Conservation (phyloP, 768 basidiomycete genomes). For the Leccinum imitatum region DNA sequence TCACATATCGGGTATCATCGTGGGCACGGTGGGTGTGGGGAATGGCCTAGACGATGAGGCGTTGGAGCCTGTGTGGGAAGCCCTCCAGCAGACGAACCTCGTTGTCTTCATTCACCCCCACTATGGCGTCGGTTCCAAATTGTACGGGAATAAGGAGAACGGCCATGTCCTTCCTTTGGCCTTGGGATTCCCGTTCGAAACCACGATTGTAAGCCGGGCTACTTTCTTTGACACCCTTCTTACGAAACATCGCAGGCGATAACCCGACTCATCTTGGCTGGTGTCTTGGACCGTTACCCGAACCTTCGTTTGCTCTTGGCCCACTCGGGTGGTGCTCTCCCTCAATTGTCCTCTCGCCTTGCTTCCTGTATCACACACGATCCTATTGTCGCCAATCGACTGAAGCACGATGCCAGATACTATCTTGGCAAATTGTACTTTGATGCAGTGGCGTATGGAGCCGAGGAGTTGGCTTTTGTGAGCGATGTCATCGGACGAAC, state of each 20-base stretch:
- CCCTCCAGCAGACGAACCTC: conserved; percentile 64
- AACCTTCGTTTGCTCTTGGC: conserved; percentile 75
- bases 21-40: conserved; percentile 78
- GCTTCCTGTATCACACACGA: conserved; percentile 87
- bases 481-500: conserved; percentile 69
- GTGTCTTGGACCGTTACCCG: conserved; percentile 79
- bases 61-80: conserved; percentile 81
- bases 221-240: conserved; percentile 3
- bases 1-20: conserved; percentile 74
- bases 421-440: conserved; percentile 80
- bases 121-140: conserved; percentile 73
- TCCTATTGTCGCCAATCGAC: conserved; percentile 69
- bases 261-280: conserved; percentile 78
- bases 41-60: conserved; percentile 77
- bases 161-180: conserved; percentile 88
- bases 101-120: conserved; percentile 87
- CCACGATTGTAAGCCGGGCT: conserved; percentile 63
- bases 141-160: conserved; percentile 76
- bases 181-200: conserved; percentile 89
- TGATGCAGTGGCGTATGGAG: conserved; percentile 87
- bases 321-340: conserved; percentile 84
- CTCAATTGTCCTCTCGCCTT: conserved; percentile 79
- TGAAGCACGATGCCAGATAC: conserved; percentile 80
- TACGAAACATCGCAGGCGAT: conserved; percentile 46
- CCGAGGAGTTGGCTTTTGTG: conserved; percentile 81